These are phyloP conservation scores for Wickerhamomyces sp. DNA, from an alignment of 1,139 yeast species.

Conservation along the genomic window DNA sequence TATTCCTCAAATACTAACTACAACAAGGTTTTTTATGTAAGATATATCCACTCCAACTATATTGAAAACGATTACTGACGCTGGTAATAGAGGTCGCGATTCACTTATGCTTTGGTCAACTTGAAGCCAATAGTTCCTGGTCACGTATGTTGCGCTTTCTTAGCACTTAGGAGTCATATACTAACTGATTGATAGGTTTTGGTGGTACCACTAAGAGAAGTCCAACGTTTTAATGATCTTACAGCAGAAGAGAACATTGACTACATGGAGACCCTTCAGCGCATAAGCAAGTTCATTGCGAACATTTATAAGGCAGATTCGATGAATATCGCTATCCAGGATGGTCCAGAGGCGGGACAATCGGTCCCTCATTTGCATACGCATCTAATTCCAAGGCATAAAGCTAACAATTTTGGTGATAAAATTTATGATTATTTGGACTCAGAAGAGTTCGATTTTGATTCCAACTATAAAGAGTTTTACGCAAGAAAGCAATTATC, in stretches of 20 bases:
- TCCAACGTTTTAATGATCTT: constrained; percentile 61
- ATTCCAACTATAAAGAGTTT: constrained; percentile 32
- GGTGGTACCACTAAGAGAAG: constrained; percentile 75
- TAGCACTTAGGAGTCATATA: neutral
- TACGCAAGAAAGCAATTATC: constrained; percentile 25
- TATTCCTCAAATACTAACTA: too few species aligned
- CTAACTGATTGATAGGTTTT: constrained; percentile 35
- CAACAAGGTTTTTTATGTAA: constrained; percentile 25
- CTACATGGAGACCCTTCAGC: constrained; percentile 72
- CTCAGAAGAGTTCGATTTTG: constrained; percentile 38
- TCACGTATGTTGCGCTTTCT: constrained; percentile 38
- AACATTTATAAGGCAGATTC: constrained; percentile 70
- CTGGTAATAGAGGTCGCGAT: constrained; percentile 42
- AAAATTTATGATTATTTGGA: constrained; percentile 63
- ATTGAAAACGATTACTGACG: too few species aligned
- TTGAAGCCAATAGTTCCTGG: constrained; percentile 89
- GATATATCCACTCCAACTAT: too few species aligned
- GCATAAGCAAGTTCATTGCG: constrained; percentile 62
- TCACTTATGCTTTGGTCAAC: constrained; percentile 80
- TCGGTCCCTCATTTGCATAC: constrained; percentile 91
- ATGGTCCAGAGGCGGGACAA: constrained; percentile 95
- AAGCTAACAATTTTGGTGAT: constrained; percentile 64
- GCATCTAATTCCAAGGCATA: constrained; percentile 81
- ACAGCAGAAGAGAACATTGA: constrained; percentile 70
- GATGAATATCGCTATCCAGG: constrained; percentile 86